Conservation (phyloP, 495 filamentous ascomycete species). For the Niebla homalea region DNA sequence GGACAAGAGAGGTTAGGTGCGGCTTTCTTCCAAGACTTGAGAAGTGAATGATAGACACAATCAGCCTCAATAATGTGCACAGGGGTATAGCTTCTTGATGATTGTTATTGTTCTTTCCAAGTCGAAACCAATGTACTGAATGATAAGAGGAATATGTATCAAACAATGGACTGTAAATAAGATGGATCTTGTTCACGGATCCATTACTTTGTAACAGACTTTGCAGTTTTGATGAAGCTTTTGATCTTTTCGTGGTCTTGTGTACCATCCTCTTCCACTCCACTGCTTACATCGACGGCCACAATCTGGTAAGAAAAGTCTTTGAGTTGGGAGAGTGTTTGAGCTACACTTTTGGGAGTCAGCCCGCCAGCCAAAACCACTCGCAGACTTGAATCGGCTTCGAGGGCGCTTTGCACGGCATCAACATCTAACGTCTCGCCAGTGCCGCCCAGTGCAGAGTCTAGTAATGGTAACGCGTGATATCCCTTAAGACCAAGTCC, state of each 20-base stretch:
- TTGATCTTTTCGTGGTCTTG: conserved; percentile 76
- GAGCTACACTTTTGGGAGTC: conserved; percentile 56
- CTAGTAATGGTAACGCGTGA: conserved; percentile 70
- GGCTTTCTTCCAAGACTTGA: no score
- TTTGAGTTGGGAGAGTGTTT: conserved; percentile 45
- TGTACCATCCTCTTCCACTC: conserved; percentile 70
- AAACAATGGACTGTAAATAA: no score
- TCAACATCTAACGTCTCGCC: conserved; percentile 60
- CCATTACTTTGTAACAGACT: conserved; percentile 23
- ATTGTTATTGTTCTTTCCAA: no score
- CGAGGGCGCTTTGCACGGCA: conserved; percentile 47
- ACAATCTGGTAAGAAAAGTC: conserved; percentile 45
- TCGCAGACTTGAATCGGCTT: conserved; percentile 47
- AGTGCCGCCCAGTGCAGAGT: conserved; percentile 72
- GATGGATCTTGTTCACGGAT: background rate
- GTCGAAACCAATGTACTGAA: no score
- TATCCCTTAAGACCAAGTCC: conserved; percentile 64
- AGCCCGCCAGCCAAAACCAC: conserved; percentile 78
- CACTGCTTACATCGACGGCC: conserved; percentile 86
- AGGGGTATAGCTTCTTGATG: no score
- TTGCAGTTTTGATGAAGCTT: conserved; percentile 64
- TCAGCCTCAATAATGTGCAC: no score
- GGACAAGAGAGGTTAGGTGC: no score
- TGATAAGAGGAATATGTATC: no score
- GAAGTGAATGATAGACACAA: no score